Evolutionary conservation across 345 rosid genomes (phyloP).

Genomic region (Populus davidiana): DNA sequence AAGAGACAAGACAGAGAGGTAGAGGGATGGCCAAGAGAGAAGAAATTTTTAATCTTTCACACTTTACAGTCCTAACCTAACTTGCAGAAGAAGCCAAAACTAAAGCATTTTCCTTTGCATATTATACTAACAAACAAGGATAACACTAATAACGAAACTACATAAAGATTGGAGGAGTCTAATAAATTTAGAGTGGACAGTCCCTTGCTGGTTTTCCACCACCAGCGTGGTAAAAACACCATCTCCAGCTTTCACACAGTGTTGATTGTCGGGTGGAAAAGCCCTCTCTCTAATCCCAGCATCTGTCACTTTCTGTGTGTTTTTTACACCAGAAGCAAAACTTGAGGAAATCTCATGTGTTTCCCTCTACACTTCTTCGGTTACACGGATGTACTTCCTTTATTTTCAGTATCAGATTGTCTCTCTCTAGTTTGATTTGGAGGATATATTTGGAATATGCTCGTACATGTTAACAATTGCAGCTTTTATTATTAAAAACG

Average conservation of each 20-base stretch:
- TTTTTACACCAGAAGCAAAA: slow-evolving; percentile 43
- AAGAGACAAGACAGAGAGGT: slow-evolving; percentile 12
- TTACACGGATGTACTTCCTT: too few species aligned
- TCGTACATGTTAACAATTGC: too few species aligned
- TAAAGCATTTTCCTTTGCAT: too few species aligned
- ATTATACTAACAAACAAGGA: too few species aligned
- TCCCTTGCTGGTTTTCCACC: background rate
- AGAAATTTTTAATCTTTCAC: background rate
- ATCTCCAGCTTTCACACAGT: slow-evolving; percentile 39
- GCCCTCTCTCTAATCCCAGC: slow-evolving; percentile 15
- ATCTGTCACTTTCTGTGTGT: slow-evolving; percentile 24
- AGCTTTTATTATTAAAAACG: too few species aligned
- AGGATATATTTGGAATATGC: too few species aligned
- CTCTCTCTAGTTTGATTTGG: too few species aligned
- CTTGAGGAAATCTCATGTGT: slow-evolving; percentile 9
- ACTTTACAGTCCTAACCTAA: background rate
- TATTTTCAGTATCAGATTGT: too few species aligned
- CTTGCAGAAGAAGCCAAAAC: slow-evolving; percentile 32
- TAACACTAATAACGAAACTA: background rate
- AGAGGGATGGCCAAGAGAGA: background rate
- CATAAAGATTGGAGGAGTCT: background rate
- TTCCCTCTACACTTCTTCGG: background rate
- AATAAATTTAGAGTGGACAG: background rate
- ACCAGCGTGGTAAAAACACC: slow-evolving; percentile 42
- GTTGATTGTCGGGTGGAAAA: slow-evolving; percentile 54